Percentiles rank a stretch among this genome's conserved stretches.
phyloP scores from a whole-genome alignment of 2,329 filamentous ascomycete species.

The Botrytis byssoidea region DNA sequence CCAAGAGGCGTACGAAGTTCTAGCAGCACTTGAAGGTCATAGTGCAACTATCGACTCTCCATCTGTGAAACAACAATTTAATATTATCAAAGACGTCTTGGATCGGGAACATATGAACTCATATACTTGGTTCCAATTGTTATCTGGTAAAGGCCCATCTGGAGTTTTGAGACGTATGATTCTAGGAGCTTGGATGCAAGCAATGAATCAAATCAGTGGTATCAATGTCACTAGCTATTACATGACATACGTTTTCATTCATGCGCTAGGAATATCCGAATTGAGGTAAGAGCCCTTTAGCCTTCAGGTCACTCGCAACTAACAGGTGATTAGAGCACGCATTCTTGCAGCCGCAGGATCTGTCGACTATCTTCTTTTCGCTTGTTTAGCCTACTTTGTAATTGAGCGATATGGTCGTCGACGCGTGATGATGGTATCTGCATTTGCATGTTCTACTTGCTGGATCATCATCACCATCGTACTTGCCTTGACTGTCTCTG shows the following conservation, averaged over 20 bases:
- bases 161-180: conserved; percentile 53
- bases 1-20: conserved; percentile 46
- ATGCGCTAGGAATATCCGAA: conserved; percentile 41
- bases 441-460: conserved; percentile 47
- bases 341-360: conserved; percentile 48
- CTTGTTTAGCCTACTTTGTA: conserved; percentile 35
- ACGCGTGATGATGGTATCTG: conserved; percentile 57
- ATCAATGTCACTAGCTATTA: conserved; percentile 48
- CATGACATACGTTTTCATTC: conserved; percentile 40
- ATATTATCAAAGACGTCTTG: conserved; percentile 44
- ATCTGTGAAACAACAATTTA: conserved; percentile 52
- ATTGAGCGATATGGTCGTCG: conserved; percentile 61
- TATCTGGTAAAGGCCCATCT: conserved; percentile 43
- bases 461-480: conserved; percentile 44
- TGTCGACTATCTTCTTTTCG: conserved; percentile 48
- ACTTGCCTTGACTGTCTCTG: conserved; percentile 31
- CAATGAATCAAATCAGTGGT: conserved; percentile 51
- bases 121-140: conserved; percentile 43
- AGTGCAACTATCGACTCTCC: conserved; percentile 36
- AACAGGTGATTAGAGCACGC: conserved; percentile 37
- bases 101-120: conserved; percentile 41
- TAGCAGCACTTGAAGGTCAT: conserved; percentile 41
- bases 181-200: conserved; percentile 49
- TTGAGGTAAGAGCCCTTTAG: conserved; percentile 26
- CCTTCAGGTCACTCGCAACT: background rate